A percentile compares a stretch with the other conserved stretches of the same genome.
Evolutionary conservation across 352 stramenopile species (phyloP).

Genomic region (Blastocystis sp.): DNA sequence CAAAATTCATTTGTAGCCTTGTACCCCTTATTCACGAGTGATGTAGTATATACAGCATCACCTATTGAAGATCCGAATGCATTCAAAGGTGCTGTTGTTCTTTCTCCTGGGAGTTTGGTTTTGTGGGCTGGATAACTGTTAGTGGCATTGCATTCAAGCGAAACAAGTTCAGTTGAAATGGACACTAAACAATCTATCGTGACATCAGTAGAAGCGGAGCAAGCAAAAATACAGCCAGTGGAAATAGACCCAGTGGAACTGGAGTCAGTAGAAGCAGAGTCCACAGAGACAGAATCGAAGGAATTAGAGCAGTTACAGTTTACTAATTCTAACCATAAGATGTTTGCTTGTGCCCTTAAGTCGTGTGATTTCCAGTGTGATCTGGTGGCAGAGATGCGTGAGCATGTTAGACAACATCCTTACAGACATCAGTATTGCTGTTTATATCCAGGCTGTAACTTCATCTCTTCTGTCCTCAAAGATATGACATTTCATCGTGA

Average conservation of each 20-base stretch:
- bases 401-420: slow-evolving; percentile 5
- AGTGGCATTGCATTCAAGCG: no score
- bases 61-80: slow-evolving; percentile 16
- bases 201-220: no score
- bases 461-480: not conserved
- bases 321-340: no score
- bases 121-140: no score
- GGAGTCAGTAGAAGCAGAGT: no score
- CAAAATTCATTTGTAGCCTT: not conserved
- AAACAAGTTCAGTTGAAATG: no score
- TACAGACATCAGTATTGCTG: not conserved
- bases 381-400: not conserved
- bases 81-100: slow-evolving; percentile 28
- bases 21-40: not conserved
- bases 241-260: no score
- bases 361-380: slow-evolving; percentile 1
- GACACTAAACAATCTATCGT: no score
- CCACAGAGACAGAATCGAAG: no score
- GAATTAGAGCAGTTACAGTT: no score
- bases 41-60: not conserved
- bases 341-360: not conserved
- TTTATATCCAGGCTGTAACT: slow-evolving; percentile 40
- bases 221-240: no score
- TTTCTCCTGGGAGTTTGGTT: not conserved
- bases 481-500: slow-evolving; percentile 17